Percentiles rank a stretch among this genome's conserved stretches.
phyloP scores from a whole-genome alignment of 495 filamentous ascomycete genomes.

The Parathielavia hyrcaniae region DNA sequence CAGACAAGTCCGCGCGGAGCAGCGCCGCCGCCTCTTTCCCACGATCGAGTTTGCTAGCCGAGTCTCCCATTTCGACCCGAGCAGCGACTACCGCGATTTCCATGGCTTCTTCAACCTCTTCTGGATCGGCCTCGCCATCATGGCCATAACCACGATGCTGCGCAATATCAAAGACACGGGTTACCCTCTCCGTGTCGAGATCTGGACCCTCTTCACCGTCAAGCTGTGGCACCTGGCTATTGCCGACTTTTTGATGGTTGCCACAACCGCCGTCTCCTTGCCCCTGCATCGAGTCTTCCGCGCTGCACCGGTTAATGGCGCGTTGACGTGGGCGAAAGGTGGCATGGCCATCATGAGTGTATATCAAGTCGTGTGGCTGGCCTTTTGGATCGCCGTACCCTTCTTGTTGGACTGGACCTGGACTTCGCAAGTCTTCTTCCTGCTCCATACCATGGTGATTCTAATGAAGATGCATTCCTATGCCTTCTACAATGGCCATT shows the following conservation, averaged over 20 bases:
- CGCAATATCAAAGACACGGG: constrained; percentile 94
- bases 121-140: constrained; percentile 93
- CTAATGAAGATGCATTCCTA: constrained; percentile 99
- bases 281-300: constrained; percentile 67
- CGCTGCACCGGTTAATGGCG: constrained; percentile 42
- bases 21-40: constrained; percentile 83
- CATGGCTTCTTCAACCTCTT: constrained; percentile 96
- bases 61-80: constrained; percentile 92
- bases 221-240: constrained; percentile 82
- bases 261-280: constrained; percentile 61
- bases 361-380: constrained; percentile 72
- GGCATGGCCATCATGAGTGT: constrained; percentile 78
- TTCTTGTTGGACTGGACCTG: constrained; percentile 84
- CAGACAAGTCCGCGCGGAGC: constrained; percentile 76
- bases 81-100: constrained; percentile 88
- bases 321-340: constrained; percentile 64
- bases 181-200: constrained; percentile 70
- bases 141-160: constrained; percentile 87
- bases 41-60: constrained; percentile 88
- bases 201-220: constrained; percentile 79
- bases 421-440: constrained; percentile 93
- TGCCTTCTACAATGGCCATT: constrained; percentile 94
- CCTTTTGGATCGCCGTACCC: constrained; percentile 80
- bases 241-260: constrained; percentile 79
- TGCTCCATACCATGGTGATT: constrained; percentile 80